Evolutionary conservation across 306 rosid genomes (phyloP).

Genomic region (Fragaria nilgerrensis): DNA sequence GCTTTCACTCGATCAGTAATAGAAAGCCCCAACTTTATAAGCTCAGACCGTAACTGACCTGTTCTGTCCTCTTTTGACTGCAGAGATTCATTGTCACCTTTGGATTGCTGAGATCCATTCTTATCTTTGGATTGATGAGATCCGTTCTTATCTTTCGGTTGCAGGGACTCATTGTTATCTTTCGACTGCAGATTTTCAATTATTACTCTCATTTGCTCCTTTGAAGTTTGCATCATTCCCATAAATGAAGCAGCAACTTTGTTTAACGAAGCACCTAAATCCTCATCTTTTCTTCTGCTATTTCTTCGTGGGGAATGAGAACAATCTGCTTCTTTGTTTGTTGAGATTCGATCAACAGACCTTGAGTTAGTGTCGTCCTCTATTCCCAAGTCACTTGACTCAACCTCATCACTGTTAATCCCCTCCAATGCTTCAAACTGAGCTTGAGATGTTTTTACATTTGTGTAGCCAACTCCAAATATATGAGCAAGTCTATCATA

Average conservation of each 20-base stretch:
- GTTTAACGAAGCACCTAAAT: background rate
- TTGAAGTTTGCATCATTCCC: constrained; percentile 12
- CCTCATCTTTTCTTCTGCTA: background rate
- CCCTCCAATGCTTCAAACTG: background rate
- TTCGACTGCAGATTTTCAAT: background rate
- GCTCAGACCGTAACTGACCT: constrained; percentile 1
- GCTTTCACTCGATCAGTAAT: constrained; percentile 12
- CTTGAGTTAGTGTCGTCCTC: constrained; percentile 6
- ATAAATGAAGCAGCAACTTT: background rate
- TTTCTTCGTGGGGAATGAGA: background rate
- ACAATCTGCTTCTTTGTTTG: constrained; percentile 1
- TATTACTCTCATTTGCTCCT: constrained; percentile 5
- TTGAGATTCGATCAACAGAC: constrained; percentile 5
- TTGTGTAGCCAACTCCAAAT: background rate
- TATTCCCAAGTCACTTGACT: background rate
- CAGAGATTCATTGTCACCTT: background rate
- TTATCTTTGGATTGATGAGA: background rate
- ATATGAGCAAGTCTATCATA: constrained; percentile 11
- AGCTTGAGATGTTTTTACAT: constrained; percentile 6
- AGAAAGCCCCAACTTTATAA: constrained; percentile 11
- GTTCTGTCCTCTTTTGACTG: background rate
- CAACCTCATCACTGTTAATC: background rate
- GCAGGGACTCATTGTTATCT: background rate
- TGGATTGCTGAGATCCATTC: background rate
- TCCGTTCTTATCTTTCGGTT: background rate